Conservation (phyloP, 129 eudicot species). For the Solidago caesia region DNA sequence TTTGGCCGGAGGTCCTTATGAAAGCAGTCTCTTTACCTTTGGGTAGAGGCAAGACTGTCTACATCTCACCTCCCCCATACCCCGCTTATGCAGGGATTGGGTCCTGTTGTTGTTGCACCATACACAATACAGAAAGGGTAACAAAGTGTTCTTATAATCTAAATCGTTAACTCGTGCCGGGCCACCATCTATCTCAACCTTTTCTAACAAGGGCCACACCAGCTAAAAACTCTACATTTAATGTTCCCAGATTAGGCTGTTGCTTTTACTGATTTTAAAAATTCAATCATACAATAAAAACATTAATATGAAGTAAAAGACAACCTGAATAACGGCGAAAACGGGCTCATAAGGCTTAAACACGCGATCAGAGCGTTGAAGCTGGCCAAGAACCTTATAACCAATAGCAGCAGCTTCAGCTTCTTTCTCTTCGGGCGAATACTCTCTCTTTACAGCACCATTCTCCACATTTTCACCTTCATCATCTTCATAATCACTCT, state of each 20-base stretch:
- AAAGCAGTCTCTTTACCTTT: no score
- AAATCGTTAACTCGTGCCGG: background rate
- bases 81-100: no score
- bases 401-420: conserved; percentile 79
- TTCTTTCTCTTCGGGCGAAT: conserved; percentile 59
- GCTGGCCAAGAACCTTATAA: conserved; percentile 71
- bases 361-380: conserved; percentile 60
- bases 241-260: background rate
- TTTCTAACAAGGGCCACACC: background rate
- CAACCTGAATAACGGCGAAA: conserved; percentile 85
- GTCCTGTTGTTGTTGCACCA: no score
- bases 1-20: no score
- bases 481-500: conserved; percentile 27
- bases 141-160: background rate
- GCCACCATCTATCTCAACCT: background rate
- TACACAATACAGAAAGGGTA: background rate
- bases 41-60: no score
- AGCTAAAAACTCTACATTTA: background rate
- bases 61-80: no score
- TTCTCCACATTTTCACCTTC: conserved; percentile 29
- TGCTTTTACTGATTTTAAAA: background rate
- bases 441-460: conserved; percentile 32
- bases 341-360: conserved; percentile 77
- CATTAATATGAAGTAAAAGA: background rate
- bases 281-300: background rate